Evolutionary conservation across 1,284 basidiomycete genomes (phyloP), one percentile per base, ranked within the genome.

Genomic region (Entoloma clypeatum): DNA sequence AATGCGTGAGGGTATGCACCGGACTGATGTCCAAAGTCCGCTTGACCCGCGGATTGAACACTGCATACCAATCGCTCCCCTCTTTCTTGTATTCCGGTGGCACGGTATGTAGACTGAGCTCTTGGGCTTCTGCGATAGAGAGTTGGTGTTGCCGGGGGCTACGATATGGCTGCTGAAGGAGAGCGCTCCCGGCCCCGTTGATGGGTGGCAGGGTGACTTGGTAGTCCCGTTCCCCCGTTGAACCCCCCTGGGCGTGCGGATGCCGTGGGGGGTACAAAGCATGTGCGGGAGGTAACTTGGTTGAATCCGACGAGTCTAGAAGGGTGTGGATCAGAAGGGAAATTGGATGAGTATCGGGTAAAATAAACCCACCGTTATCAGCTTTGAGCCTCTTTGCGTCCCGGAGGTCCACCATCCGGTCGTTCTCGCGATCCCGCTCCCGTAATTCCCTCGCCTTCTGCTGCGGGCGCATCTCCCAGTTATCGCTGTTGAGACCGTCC

Each of bases 31-130:
- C 92, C 42, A 96, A 68, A 44, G 79, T 75, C 36, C 84, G 74
- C 66, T 92, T 89, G 45, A 79, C 79, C 55, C 87, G 85, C 10
- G 89, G 86, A 61, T 92, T 96, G 72, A 92, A 97, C 39, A 96
- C 79, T 13, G 91, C 92, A 56, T 94, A 88, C 95, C 95, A 99
- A 63, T 98, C 96, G 25, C 72, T 69, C 0, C 92, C 94, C 60
- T 74, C 71, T 48, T 67, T 68, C 58, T 69, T 71, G 38, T 62
- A 53, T 23, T 72, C 72, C 1, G 68, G 55, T 1, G 70, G 61
- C 3, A 71, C 54, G 11, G 33, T 59, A 16, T 64, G 57, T 1
- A 62, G 58, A 41, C 70, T 67, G 7, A 66, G 38, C n/a, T n/a
- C n/a, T n/a, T n/a, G n/a, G n/a, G n/a, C n/a, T n/a, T n/a, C n/a